Conservation (phyloP, 768 basidiomycete species). For the Lactarius akahatsu region DNA sequence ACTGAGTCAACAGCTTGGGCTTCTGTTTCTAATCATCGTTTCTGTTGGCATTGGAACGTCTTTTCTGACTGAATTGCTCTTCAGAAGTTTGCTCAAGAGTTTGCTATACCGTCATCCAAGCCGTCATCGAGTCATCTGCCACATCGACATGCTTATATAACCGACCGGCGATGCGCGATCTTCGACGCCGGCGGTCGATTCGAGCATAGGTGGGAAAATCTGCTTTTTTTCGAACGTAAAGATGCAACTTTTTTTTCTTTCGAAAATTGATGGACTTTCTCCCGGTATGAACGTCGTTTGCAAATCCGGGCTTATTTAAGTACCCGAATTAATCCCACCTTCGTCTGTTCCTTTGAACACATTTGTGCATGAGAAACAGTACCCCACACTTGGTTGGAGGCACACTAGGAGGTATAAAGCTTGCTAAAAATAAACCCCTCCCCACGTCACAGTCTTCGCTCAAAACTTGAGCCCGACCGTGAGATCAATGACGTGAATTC, state of each 20-base stretch:
- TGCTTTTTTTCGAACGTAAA: background rate
- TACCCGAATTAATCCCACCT: background rate
- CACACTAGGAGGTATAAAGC: too few relatives aligned
- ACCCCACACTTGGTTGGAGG: too few relatives aligned
- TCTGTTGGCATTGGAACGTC: background rate
- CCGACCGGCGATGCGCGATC: background rate
- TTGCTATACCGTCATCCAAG: too few relatives aligned
- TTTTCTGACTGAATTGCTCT: background rate
- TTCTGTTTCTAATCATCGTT: background rate
- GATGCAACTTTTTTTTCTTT: background rate
- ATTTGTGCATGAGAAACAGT: too few relatives aligned
- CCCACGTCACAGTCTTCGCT: background rate
- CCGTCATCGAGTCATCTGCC: too few relatives aligned
- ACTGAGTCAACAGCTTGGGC: background rate
- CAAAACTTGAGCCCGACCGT: constrained; percentile 57
- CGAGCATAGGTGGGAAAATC: background rate
- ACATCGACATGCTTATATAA: background rate
- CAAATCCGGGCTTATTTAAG: background rate
- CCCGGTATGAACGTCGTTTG: background rate
- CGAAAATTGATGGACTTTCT: background rate
- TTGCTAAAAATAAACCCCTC: too few relatives aligned
- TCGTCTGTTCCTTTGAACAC: background rate
- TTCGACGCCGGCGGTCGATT: background rate
- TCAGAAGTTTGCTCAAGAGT: background rate
- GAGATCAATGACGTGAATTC: constrained; percentile 51